Conservation (phyloP, 2,329 filamentous ascomycete genomes). For the Pyricularia sp. region DNA sequence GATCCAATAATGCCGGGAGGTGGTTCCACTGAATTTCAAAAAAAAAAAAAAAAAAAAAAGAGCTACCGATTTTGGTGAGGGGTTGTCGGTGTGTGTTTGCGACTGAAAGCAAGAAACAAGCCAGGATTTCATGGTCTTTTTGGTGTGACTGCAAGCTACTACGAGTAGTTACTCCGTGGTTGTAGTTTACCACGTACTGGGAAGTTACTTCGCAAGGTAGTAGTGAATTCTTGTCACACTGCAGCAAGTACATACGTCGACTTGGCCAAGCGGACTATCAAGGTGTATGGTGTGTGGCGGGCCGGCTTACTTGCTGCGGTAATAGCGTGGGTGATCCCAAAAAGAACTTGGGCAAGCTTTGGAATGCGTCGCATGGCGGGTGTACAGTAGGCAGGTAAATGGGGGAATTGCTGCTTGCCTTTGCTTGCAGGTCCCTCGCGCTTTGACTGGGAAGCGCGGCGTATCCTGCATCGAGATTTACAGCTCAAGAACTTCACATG, state of each 20-base stretch:
- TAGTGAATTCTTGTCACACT: background rate
- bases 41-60: background rate
- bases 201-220: background rate
- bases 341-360: background rate
- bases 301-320: background rate
- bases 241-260: background rate
- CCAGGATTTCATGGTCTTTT: background rate
- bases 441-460: background rate
- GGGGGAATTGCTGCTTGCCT: too few species aligned
- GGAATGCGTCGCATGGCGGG: background rate
- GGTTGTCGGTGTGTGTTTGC: background rate
- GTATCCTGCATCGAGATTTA: background rate
- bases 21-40: background rate
- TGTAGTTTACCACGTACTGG: too few species aligned
- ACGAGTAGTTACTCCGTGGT: too few species aligned
- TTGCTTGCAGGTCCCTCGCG: background rate
- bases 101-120: background rate
- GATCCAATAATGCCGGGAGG: background rate
- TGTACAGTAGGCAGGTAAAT: background rate
- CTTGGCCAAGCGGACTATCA: background rate
- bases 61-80: background rate
- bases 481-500: background rate
- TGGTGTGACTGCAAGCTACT: background rate
- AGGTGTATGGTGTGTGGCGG: background rate
- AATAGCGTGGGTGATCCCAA: background rate